phyloP scores from a whole-genome alignment of 805 yeast species.

The Saccharomycopsis fermentans region DNA sequence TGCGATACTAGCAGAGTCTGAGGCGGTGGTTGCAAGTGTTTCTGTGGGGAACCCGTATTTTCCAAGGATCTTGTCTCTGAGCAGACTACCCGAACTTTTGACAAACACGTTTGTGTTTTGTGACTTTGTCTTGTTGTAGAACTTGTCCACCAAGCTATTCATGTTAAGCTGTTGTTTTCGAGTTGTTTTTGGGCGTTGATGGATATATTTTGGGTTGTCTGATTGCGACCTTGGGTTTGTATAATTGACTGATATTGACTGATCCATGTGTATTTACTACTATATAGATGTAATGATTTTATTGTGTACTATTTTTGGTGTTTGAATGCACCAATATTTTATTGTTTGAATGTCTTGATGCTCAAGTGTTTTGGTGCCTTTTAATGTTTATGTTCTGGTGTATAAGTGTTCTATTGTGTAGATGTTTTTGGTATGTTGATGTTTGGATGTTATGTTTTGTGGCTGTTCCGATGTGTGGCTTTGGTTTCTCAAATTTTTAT shows the following conservation, averaged over 20 bases:
- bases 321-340: background rate
- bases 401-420: too few relatives aligned
- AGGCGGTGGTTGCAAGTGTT: background rate
- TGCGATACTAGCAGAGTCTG: background rate
- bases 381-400: background rate
- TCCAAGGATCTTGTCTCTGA: too few relatives aligned
- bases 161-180: background rate
- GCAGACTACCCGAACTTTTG: background rate
- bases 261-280: too few relatives aligned
- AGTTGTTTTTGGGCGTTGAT: too few relatives aligned
- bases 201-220: background rate
- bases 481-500: too few relatives aligned
- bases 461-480: too few relatives aligned
- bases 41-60: too few relatives aligned
- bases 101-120: too few relatives aligned
- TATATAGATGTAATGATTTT: background rate
- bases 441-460: background rate
- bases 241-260: too few relatives aligned
- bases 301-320: background rate
- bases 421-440: background rate
- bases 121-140: background rate
- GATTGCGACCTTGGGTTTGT: too few relatives aligned
- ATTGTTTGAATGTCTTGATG: too few relatives aligned
- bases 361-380: background rate
- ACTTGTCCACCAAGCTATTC: slow-evolving; percentile 4